Percentiles rank a stretch among this genome's conserved stretches.
Evolutionary conservation across 306 rosid species (phyloP).

Genomic region (Luffa aegyptiaca): DNA sequence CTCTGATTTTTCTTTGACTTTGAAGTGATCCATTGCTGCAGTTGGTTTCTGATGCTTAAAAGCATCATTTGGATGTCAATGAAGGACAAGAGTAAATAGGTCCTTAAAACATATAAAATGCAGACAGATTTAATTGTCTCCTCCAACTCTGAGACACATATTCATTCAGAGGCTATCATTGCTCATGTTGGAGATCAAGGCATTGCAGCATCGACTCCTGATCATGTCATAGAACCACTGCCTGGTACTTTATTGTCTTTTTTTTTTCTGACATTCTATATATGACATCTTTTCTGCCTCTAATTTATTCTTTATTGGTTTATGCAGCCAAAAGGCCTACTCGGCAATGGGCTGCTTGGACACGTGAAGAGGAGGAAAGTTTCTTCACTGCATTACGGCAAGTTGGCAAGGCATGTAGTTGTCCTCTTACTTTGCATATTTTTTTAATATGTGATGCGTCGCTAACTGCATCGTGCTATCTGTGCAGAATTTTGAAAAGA

Average conservation of each 20-base stretch:
- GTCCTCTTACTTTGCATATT: not conserved
- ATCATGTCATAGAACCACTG: constrained; percentile 28
- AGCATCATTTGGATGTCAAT: not conserved
- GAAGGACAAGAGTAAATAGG: constrained; percentile 16
- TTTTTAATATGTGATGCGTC: constrained; percentile 6
- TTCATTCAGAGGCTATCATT: constrained; percentile 27
- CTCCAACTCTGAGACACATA: constrained; percentile 29
- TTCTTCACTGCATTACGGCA: constrained; percentile 92
- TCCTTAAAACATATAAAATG: constrained; percentile 27
- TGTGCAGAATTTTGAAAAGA: constrained; percentile 91
- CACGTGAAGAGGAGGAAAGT: constrained; percentile 96
- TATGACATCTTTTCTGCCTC: not conserved
- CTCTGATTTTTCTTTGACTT: not conserved
- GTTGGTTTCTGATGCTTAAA: not conserved
- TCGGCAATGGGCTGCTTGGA: constrained; percentile 99
- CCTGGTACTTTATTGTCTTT: constrained; percentile 38
- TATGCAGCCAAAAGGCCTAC: constrained; percentile 70
- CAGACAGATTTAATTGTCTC: constrained; percentile 35
- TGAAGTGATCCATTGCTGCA: not conserved
- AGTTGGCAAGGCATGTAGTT: constrained; percentile 70
- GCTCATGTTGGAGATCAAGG: constrained; percentile 46
- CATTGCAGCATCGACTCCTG: constrained; percentile 30
- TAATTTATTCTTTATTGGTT: constrained; percentile 7
- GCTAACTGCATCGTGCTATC: constrained; percentile 21
- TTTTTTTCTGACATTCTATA: not conserved